These are phyloP conservation scores for Alternaria postmessia DNA, from an alignment of 2,329 filamentous ascomycete genomes.

Conservation along the genomic window DNA sequence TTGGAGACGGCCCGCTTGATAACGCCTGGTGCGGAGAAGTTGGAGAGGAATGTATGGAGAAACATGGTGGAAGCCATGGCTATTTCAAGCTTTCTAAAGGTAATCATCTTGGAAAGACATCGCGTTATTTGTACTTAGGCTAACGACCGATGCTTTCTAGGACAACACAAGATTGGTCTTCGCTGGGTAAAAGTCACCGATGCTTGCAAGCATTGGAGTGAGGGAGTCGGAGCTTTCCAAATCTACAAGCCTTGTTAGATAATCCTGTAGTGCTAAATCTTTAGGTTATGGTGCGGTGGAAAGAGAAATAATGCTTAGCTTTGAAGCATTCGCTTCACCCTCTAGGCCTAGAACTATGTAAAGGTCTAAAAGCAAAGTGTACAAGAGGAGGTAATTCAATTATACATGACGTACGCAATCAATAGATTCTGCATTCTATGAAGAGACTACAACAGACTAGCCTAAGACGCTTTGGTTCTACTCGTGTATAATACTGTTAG, in stretches of 20 bases:
- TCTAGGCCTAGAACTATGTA: no score
- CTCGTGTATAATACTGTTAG: no score
- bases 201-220: not conserved
- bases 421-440: no score
- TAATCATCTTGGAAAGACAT: no score
- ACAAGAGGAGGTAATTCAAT: fast-evolving
- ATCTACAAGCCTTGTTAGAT: not conserved
- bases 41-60: not conserved
- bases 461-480: fast-evolving
- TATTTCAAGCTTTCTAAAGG: not conserved
- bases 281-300: no score
- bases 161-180: not conserved
- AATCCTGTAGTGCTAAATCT: no score
- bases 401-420: no score
- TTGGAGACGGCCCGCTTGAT: not conserved
- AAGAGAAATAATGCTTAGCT: no score
- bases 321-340: fast-evolving
- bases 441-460: no score
- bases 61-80: not conserved
- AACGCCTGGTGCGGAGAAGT: not conserved
- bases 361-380: no score
- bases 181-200: not conserved
- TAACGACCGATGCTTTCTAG: not conserved
- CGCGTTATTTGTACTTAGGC: not conserved
- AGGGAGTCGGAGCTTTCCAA: not conserved